A percentile compares a stretch with the other conserved stretches of the same genome.
These are phyloP conservation scores for Ramaria rubella DNA, from an alignment of 768 basidiomycete species.

Conservation along the genomic window DNA sequence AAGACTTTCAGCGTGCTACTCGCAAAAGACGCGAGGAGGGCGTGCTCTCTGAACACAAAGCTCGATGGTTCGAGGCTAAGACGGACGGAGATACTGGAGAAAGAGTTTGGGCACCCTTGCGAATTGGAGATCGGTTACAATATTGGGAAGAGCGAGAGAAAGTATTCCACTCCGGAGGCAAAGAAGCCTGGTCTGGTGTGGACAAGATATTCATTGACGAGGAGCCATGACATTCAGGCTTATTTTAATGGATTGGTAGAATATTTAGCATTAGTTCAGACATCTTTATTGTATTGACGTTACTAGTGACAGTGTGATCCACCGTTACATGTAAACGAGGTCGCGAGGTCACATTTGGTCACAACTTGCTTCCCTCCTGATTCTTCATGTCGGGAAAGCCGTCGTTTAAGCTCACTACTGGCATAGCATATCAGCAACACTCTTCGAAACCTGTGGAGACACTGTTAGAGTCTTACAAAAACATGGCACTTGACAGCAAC, in stretches of 20 bases:
- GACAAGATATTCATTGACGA: slow-evolving; percentile 80
- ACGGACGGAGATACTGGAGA: slow-evolving; percentile 88
- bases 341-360: not conserved
- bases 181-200: slow-evolving; percentile 56
- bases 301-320: not conserved
- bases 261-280: not conserved
- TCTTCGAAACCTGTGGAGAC: no score
- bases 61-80: slow-evolving; percentile 82
- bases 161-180: slow-evolving; percentile 39
- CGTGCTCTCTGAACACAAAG: slow-evolving; percentile 56
- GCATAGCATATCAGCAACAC: no score
- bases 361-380: not conserved
- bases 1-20: slow-evolving; percentile 75
- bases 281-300: not conserved
- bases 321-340: not conserved
- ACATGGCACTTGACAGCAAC: no score
- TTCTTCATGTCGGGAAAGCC: not conserved
- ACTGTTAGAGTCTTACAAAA: no score
- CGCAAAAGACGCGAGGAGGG: slow-evolving; percentile 74
- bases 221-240: slow-evolving; percentile 19
- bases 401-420: no score
- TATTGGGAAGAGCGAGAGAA: slow-evolving; percentile 81
- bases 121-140: slow-evolving; percentile 48
- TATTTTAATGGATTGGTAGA: not conserved
- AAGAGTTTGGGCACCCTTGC: slow-evolving; percentile 73